Conservation (phyloP, 257 asterid genomes). For the Solanum dulcamara region DNA sequence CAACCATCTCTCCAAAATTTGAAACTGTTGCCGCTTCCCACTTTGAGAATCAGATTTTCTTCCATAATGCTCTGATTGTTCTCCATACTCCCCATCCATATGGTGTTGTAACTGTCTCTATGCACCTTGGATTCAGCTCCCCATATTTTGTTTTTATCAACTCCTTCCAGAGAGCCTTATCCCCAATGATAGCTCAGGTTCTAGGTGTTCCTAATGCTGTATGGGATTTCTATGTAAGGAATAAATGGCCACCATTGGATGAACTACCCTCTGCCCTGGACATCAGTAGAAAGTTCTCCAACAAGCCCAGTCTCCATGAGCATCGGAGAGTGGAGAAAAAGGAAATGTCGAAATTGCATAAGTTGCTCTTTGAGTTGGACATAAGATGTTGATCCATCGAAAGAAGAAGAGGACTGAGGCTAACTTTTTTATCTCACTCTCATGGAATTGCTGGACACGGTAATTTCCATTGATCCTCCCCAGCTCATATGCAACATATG, state of each 20-base stretch:
- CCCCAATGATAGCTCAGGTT: background rate
- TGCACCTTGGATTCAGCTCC: too few relatives aligned
- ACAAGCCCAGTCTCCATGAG: background rate
- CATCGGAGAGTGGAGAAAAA: background rate
- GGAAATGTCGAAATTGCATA: background rate
- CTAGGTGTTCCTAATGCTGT: background rate
- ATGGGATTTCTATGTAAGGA: background rate
- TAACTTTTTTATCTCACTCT: background rate
- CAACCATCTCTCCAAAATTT: too few relatives aligned
- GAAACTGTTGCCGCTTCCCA: too few relatives aligned
- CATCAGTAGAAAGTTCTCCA: background rate
- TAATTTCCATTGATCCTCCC: background rate
- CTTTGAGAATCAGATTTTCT: too few relatives aligned
- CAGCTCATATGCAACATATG: background rate
- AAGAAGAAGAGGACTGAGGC: background rate
- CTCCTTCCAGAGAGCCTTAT: too few relatives aligned
- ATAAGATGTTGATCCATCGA: background rate
- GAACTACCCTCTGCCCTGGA: background rate
- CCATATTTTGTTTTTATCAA: too few relatives aligned
- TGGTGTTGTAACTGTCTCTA: too few relatives aligned
- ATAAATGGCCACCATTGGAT: background rate
- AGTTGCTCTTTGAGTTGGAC: background rate
- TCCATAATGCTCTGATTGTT: too few relatives aligned
- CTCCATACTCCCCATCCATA: too few relatives aligned
- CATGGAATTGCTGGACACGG: background rate